Base-by-base conservation (phyloP, 1,139 yeast species). In the Entelexis sorbosivorans region DNA sequence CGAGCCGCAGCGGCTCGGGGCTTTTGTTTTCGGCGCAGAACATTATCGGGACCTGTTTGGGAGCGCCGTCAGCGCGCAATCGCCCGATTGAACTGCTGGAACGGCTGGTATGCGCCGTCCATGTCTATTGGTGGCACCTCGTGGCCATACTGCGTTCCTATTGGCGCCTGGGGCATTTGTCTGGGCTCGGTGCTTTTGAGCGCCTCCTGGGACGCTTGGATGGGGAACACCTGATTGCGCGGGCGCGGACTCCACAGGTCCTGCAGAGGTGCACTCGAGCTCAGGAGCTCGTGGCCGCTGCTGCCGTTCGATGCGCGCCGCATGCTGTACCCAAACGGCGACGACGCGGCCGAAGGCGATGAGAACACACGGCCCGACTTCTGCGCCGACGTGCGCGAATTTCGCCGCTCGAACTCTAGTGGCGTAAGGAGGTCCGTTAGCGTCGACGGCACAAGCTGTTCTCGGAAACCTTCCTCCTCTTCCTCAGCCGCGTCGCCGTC, bases 391-490 rank as follows among this genome's bases (percentile, higher is more conserved):
- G 76, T 74, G 49, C 83, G 69, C 7, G 87, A 79, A 55, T 76
- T 81, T 47, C 93, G 72, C 54, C 94, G 69, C 58, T 73, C 69
- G 29, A 82, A 68, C 63, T 86, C 94, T 59, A 81, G 86, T 0
- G 94, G 94, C 0, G 95, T 85, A 46, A 86, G 69, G 50, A 84
- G 69, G 59, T 84, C 93, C 19, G 80, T 76, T 42, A 86, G 68
- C 24, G 87, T 76, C 1, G 81, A 79, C 2, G 95, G 95, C 2
- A 86, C 85, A 60, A 77, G 82, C 61, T 84, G 94, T 58, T 83
- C 88, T 54, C 75, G 82, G 60, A 72, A 75, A 19, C 73, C 65
- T 13, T 64, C 77, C 51, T 73, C 78, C 16, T 53, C 44, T 20
- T 26, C 38, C 28, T 36, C 48, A 22, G 22, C 26, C 6, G 24